Base-by-base conservation (phyloP, 2,329 filamentous ascomycete genomes). In the Chaetomiaceae sp. region DNA sequence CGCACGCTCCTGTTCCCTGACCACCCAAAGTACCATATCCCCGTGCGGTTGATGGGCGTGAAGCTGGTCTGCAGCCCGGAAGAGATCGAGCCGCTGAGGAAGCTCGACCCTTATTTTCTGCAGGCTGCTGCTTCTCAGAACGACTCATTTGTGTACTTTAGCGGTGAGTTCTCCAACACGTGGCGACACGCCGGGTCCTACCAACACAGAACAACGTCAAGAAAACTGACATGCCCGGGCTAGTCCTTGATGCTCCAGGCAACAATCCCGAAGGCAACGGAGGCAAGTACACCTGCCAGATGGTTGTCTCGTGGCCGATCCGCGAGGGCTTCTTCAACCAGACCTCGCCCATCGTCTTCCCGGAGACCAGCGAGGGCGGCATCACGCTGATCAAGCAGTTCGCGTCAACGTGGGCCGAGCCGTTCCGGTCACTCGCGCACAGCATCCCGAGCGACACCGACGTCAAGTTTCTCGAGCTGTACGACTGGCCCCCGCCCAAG, bases 61-160 rank as follows among this genome's bases (percentile, higher is more conserved):
- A 74, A 70, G 37, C 58, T 73, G 6, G 57, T 68, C 0, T 69
- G 75, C 30, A 65, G 70, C 0, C 62, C 67, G 0, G 65, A 70
- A 14, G 63, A 76, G 34, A 68, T 75, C 16, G 61, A 63, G 1
- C 68, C 70, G 0, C 66, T 79, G 3, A 66, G 67, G 5, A 65
- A 65, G 1, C 68, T 80, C 0, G 78, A 82, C 47, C 73, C 78
- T 0, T 77, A 73, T 37, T 77, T 81, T 44, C 69, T 81, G 17
- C 77, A 81, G 44, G 78, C 78, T 0, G 70, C 72, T 0, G 71
- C 79, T 33, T 77, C 78, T 0, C 63, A 68, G 21, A 74, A 76
- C 4, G 69, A 76, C 37, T 69, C 70, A 0, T 82, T 75, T 58
- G 60, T 78, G 16, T 82, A 75, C 58, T 73, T 79, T 50, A 78